Conservation (phyloP, 176 grass and related monocot genomes). For the Chrysopogon serrulatus region DNA sequence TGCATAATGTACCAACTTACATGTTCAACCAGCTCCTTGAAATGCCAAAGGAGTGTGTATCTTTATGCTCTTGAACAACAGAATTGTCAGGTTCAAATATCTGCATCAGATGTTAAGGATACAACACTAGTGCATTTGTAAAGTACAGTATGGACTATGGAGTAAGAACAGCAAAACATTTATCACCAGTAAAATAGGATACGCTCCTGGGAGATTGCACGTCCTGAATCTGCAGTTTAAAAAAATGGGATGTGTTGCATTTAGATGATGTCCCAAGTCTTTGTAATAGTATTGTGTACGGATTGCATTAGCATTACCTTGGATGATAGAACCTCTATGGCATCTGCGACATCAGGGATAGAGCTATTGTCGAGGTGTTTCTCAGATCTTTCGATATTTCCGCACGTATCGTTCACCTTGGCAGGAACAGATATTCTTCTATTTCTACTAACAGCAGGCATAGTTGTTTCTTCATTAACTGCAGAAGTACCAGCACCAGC, state of each 20-base stretch:
- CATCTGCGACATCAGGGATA: constrained; percentile 81
- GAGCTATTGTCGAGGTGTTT: constrained; percentile 28
- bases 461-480: constrained; percentile 40
- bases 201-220: constrained; percentile 49
- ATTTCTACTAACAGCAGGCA: constrained; percentile 42
- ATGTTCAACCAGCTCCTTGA: constrained; percentile 52
- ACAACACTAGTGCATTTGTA: background rate
- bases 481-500: constrained; percentile 18
- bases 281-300: constrained; percentile 20
- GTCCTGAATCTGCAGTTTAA: constrained; percentile 61
- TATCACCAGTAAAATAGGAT: constrained; percentile 42
- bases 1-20: constrained; percentile 41
- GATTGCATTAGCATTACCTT: constrained; percentile 54
- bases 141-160: background rate
- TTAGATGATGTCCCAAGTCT: background rate
- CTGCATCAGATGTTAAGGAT: constrained; percentile 45
- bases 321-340: constrained; percentile 80
- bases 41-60: constrained; percentile 51
- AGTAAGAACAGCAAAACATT: background rate
- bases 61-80: constrained; percentile 47
- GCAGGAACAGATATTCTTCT: constrained; percentile 32
- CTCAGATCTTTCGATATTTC: constrained; percentile 35
- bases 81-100: constrained; percentile 59
- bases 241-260: background rate
- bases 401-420: constrained; percentile 23